phyloP scores from a whole-genome alignment of 257 asterid genomes.

The Cinchona pubescens region DNA sequence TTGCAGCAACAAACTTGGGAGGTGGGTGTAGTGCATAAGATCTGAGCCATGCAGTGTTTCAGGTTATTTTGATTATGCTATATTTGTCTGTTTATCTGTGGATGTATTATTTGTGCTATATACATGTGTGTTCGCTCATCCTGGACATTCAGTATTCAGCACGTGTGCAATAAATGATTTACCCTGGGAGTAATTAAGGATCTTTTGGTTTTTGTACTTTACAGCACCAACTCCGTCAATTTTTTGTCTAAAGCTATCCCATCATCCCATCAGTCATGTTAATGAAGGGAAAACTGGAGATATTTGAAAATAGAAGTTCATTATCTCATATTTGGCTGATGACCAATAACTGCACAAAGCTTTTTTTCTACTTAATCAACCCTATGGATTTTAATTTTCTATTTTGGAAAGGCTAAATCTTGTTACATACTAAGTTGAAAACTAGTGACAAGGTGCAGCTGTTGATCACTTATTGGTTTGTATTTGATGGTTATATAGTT shows the following conservation, averaged over 20 bases:
- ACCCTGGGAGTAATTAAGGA: neutral
- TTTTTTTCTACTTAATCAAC: neutral
- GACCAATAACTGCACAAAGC: neutral
- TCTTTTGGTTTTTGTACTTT: neutral
- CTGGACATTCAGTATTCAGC: slow-evolving; percentile 1
- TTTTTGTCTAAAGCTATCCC: neutral
- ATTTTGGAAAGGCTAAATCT: neutral
- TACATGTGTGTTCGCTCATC: slow-evolving; percentile 23
- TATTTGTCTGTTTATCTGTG: slow-evolving; percentile 35
- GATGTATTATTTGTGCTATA: slow-evolving; percentile 29
- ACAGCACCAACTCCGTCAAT: too few species aligned
- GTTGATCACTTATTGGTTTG: neutral
- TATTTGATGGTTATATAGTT: neutral
- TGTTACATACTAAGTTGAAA: neutral
- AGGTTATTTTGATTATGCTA: slow-evolving; percentile 58
- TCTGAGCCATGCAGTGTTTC: slow-evolving; percentile 84
- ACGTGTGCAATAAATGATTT: neutral
- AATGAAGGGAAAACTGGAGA: neutral
- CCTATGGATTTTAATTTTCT: neutral
- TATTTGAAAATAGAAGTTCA: neutral
- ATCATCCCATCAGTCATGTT: neutral
- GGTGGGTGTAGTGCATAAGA: slow-evolving; percentile 97
- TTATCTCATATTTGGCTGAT: neutral
- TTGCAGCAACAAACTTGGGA: slow-evolving; percentile 96
- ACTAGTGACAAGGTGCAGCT: neutral